A percentile compares a stretch with the other conserved stretches of the same genome.
These are phyloP conservation scores for Scolecobasidium constrictum DNA, from an alignment of 2,329 filamentous ascomycete genomes.

Conservation along the genomic window DNA sequence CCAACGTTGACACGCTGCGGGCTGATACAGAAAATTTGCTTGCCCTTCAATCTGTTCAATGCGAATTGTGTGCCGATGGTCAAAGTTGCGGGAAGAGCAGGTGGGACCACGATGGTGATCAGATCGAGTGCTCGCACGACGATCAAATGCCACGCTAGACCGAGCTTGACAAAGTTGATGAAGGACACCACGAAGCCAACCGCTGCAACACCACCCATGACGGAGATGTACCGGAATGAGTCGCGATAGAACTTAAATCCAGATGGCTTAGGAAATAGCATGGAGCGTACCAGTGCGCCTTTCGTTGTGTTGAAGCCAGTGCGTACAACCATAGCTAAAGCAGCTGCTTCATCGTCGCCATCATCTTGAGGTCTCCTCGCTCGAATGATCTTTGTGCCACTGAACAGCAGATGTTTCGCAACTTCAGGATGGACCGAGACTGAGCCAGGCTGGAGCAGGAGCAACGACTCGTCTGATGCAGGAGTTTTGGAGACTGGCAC, in stretches of 20 bases:
- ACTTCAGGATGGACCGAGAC: conserved; percentile 74
- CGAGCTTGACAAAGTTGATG: conserved; percentile 81
- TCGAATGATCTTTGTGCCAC: conserved; percentile 89
- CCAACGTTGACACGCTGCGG: conserved; percentile 95
- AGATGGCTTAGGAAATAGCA: conserved; percentile 96
- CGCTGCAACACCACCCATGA: conserved; percentile 80
- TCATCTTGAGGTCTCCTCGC: conserved; percentile 59
- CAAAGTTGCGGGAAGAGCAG: conserved; percentile 84
- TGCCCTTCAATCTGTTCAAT: conserved; percentile 70
- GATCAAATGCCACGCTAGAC: conserved; percentile 79
- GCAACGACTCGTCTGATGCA: conserved; percentile 69
- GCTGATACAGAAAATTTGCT: conserved; percentile 94
- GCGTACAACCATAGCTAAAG: conserved; percentile 80
- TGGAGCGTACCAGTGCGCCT: conserved; percentile 86
- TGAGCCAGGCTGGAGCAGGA: conserved; percentile 63
- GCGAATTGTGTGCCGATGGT: conserved; percentile 97
- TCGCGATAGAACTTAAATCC: conserved; percentile 98
- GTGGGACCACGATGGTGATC: conserved; percentile 95
- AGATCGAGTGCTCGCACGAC: conserved; percentile 85
- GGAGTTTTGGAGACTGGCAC: conserved; percentile 92
- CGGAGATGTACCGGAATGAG: conserved; percentile 93
- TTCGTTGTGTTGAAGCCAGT: conserved; percentile 98
- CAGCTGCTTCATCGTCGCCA: conserved; percentile 71
- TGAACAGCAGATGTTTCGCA: conserved; percentile 84
- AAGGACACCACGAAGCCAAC: conserved; percentile 86